A percentile compares a stretch with the other conserved stretches of the same genome.
Evolutionary conservation across 2,329 filamentous ascomycete genomes (phyloP).

Genomic region (Talaromyces pinophilus): DNA sequence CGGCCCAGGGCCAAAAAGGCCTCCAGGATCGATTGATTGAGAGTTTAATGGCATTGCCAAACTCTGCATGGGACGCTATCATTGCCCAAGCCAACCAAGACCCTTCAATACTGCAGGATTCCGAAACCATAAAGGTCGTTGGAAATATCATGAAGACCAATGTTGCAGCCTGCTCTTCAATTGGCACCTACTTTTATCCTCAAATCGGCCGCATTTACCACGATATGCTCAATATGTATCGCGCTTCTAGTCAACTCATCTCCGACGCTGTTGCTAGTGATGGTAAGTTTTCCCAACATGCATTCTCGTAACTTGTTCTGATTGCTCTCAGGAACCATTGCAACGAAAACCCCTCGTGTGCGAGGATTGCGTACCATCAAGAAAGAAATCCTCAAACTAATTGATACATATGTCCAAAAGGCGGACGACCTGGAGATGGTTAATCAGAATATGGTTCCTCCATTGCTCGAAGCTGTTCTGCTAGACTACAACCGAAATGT

Average conservation of each 20-base stretch:
- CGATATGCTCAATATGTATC: conserved; percentile 99
- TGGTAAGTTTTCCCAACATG: conserved; percentile 56
- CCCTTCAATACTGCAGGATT: conserved; percentile 82
- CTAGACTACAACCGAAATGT: conserved; percentile 98
- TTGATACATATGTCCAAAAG: conserved; percentile 97
- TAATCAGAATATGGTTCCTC: conserved; percentile 91
- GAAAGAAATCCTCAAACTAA: conserved; percentile 97
- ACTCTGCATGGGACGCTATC: conserved; percentile 92
- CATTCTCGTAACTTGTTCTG: conserved; percentile 8
- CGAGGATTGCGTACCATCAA: conserved; percentile 95
- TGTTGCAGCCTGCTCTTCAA: conserved; percentile 95
- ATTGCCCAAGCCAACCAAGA: conserved; percentile 84
- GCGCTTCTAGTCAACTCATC: conserved; percentile 92
- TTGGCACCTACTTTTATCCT: conserved; percentile 95
- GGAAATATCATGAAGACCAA: conserved; percentile 99
- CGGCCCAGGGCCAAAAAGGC: conserved; percentile 91
- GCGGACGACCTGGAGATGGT: conserved; percentile 94
- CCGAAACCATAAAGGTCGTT: conserved; percentile 96
- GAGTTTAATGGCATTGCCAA: conserved; percentile 91
- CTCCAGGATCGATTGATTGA: conserved; percentile 88
- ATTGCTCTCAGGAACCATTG: conserved; percentile 68
- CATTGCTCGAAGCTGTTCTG: conserved; percentile 87
- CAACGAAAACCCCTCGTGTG: conserved; percentile 96
- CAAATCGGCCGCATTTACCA: conserved; percentile 97
- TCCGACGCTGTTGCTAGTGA: conserved; percentile 87